Base-by-base conservation (phyloP, 345 rosid genomes). In the Tarenaya hassleriana region DNA sequence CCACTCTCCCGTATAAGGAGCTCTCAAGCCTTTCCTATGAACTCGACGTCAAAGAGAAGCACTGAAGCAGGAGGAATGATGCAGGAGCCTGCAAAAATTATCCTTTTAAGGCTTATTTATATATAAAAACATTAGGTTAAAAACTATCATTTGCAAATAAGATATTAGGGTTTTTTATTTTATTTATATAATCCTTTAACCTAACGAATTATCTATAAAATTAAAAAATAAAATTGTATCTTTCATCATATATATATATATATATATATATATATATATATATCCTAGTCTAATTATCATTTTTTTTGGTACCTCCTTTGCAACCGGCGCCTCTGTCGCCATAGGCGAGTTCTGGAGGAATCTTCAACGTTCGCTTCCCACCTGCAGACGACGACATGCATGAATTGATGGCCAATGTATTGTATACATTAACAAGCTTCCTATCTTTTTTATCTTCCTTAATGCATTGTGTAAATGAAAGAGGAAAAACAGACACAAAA, bases 301-400 rank as follows among this genome's bases (percentile, higher is more conserved):
- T 47, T 1, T 2, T 17, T 50, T 52, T 63, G n/a, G n/a, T n/a
- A 86, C 97, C 96, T 80, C 87, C 96, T 69, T 39, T 87, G 75
- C 98, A 91, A 6, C 98, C 92, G 3, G 98, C 96, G 3, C 96
- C 96, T 73, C 98, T 74, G 65, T 72, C 52, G 56, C 98, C 96
- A 65, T 87, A 91, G 4, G 79, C 98, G 1, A 87, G 82, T 34
- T 70, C 87, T 3, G 95, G 92, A 50, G 92, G 96, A 52, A 91
- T 72, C 71, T 66, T 85, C 35, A 87, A 38, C 34, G 59, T 50
- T 7, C 96, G 78, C 56, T 87, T 83, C 5, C 95, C 95, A 3
- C 95, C 95, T 86, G 48, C 39, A 47, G 5, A 20, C n/a, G n/a
- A n/a, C n/a, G n/a, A n/a, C n/a, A n/a, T n/a, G n/a, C n/a, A n/a